phyloP scores from a whole-genome alignment of 345 rosid species.

The Hibiscus tridactylites region DNA sequence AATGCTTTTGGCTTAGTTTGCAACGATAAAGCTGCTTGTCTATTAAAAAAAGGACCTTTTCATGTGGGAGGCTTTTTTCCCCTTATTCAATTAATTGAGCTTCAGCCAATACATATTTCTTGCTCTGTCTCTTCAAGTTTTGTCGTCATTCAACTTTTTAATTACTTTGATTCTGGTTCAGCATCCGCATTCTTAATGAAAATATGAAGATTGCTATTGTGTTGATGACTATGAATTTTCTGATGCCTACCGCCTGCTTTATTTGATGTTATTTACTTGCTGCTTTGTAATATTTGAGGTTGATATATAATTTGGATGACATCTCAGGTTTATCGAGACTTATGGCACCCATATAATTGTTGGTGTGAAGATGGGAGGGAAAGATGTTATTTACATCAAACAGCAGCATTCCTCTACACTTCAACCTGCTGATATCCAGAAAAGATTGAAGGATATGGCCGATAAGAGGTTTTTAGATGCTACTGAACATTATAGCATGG shows the following conservation, averaged over 20 bases:
- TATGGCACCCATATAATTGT: conserved; percentile 70
- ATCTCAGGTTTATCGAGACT: conserved; percentile 51
- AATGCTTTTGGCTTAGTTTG: too few species aligned
- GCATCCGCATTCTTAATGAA: not conserved
- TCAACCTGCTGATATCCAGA: conserved; percentile 56
- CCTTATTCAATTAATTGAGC: not conserved
- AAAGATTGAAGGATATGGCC: conserved; percentile 54
- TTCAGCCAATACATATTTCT: not conserved
- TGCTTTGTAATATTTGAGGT: not conserved
- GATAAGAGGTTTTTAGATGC: conserved; percentile 53
- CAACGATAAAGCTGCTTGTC: too few species aligned
- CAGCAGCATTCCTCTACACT: conserved; percentile 57
- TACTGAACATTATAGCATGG: conserved; percentile 33
- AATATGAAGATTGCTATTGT: not conserved
- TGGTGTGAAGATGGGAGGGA: conserved; percentile 76
- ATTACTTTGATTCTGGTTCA: not conserved
- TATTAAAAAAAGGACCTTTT: not conserved
- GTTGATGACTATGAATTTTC: not conserved
- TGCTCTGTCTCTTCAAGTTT: not conserved
- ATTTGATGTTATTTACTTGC: not conserved
- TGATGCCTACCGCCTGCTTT: not conserved
- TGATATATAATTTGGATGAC: not conserved
- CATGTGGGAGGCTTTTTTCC: not conserved
- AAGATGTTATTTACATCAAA: conserved; percentile 62
- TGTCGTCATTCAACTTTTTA: not conserved